phyloP scores from a whole-genome alignment of 306 rosid species.

The Cicer yamashitae region DNA sequence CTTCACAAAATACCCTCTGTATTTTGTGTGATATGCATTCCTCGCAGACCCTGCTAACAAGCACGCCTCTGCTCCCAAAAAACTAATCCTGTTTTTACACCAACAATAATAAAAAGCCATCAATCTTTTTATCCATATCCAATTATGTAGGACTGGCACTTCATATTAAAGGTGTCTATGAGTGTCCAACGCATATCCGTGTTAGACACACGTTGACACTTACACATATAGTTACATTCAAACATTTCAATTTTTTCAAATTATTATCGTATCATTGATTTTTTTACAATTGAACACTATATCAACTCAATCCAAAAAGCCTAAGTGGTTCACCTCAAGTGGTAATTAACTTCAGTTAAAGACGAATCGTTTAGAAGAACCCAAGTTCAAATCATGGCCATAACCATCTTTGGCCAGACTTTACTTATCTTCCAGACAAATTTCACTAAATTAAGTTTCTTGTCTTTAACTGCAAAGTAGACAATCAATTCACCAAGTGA shows the following conservation, averaged over 20 bases:
- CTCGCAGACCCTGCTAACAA: constrained; percentile 92
- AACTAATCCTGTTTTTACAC: constrained; percentile 64
- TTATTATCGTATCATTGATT: neutral
- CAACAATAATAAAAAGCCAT: neutral
- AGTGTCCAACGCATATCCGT: no score
- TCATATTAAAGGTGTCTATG: neutral
- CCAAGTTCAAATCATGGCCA: no score
- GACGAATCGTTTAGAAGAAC: no score
- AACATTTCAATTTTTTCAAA: neutral
- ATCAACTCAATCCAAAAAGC: neutral
- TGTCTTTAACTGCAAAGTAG: neutral
- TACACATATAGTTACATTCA: neutral
- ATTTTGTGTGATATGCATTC: constrained; percentile 95
- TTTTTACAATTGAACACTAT: neutral
- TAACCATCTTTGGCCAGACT: no score
- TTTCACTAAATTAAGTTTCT: neutral
- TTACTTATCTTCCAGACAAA: neutral
- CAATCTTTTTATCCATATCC: neutral
- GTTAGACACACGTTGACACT: no score
- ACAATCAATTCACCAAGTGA: neutral
- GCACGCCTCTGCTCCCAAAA: constrained; percentile 92
- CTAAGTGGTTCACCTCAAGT: no score
- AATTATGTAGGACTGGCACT: neutral
- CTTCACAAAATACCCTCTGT: constrained; percentile 48
- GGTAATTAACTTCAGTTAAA: no score